Conservation (phyloP, 139 green algal genomes). For the Chara braunii region DNA sequence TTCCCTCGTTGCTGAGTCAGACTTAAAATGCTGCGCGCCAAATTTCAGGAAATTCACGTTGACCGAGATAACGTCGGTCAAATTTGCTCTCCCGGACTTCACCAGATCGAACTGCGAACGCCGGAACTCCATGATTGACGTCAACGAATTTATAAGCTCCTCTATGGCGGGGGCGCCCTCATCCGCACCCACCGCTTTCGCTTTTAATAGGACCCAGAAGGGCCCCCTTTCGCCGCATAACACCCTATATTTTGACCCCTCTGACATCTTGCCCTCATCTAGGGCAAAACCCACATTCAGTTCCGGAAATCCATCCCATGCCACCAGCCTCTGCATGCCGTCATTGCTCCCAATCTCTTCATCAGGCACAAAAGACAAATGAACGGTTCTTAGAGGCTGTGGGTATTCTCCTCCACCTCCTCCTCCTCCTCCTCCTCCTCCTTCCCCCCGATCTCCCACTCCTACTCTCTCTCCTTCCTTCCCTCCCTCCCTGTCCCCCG, state of each 20-base stretch:
- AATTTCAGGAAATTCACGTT: constrained; percentile 3
- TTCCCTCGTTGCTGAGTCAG: no score
- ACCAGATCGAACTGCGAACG: constrained; percentile 1
- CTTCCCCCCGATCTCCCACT: no score
- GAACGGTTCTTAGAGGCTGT: constrained; percentile 8
- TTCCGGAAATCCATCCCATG: neutral
- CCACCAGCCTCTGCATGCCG: constrained; percentile 1
- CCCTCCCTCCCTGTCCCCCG: no score
- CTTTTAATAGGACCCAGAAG: constrained; percentile 18
- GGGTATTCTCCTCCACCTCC: neutral
- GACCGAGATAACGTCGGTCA: constrained; percentile 15
- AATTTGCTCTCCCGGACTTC: neutral
- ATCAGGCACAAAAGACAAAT: constrained; percentile 20
- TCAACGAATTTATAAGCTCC: neutral
- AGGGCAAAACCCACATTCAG: constrained; percentile 3
- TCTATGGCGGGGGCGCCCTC: no score
- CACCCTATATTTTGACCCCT: no score
- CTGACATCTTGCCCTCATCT: constrained; percentile 29
- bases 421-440: no score
- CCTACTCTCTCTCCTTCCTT: no score
- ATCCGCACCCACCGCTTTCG: no score
- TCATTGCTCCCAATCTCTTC: constrained; percentile 18
- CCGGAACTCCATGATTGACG: neutral
- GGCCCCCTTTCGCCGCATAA: constrained; percentile 14
- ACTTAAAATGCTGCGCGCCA: no score